Base-by-base conservation (phyloP, 257 asterid species). In the Hygrophila difformis region DNA sequence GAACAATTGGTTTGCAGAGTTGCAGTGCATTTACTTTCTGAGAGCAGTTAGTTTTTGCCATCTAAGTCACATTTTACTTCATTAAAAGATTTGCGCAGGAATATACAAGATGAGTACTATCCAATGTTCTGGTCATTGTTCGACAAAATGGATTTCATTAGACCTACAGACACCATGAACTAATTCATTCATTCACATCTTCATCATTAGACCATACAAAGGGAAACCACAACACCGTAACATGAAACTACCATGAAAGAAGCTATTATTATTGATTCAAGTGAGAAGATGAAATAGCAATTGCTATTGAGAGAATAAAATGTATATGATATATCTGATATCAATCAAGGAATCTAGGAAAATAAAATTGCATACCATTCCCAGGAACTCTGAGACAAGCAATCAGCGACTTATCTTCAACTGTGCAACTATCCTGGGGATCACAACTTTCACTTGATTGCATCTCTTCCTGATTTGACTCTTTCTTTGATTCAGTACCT, bases 301-400 rank as follows among this genome's bases (percentile, higher is more conserved):
- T 51, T 28, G 39, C 16, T 42, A 11, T 1, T 12, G 54, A 47
- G 9, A 16, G 0, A 46, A 33, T 20, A 48, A 50, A 12, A 18
- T 20, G 20, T 44, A 55, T 8, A n/a, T n/a, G n/a, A n/a, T n/a
- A n/a, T n/a, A n/a, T n/a, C n/a, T n/a, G n/a, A n/a, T 29, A 49
- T 31, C 29, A 44, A 49, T 42, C 43, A n/a, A 24, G n/a, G 24
- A 54, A 44, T 12, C 13, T 5, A 33, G 18, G 35, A 39, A 55
- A 67, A 55, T 44, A 48, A 58, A 47, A 33, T 18, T 5, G n/a
- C 57, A 14, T 77, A 83, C 97, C 97, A 53, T 81, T 71, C 33
- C 97, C 97, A 13, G 88, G 93, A 73, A 87, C 93, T 74, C 83
- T 68, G 63, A 87, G 54, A 52, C 97, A 87, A 54, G 95, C 97